Conservation (phyloP, 2,329 filamentous ascomycete species). For the Pyrenophora tritici-repentis region DNA sequence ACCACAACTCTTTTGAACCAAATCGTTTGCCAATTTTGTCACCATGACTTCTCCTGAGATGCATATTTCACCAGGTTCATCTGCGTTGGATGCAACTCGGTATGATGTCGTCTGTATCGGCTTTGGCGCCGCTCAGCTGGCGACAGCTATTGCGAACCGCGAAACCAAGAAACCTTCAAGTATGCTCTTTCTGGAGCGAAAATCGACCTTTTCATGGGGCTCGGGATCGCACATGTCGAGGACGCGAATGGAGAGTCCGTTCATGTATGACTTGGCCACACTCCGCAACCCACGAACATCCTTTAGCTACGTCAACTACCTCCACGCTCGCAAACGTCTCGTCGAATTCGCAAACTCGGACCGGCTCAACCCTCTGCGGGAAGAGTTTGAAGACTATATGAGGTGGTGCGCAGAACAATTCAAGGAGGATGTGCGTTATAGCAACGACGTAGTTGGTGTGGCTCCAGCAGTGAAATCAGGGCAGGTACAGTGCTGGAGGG, state of each 20-base stretch:
- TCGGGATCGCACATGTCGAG: constrained; percentile 32
- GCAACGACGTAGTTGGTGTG: constrained; percentile 39
- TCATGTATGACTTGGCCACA: constrained; percentile 45
- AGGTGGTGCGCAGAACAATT: constrained; percentile 44
- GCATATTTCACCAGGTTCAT: constrained; percentile 18
- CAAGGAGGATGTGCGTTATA: constrained; percentile 38
- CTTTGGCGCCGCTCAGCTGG: constrained; percentile 43
- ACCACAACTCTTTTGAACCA: neutral
- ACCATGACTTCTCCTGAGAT: constrained; percentile 31
- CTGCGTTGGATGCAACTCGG: constrained; percentile 18
- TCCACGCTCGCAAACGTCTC: constrained; percentile 37
- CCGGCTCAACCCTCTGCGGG: constrained; percentile 43
- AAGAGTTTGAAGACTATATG: constrained; percentile 49
- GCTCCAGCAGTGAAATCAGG: constrained; percentile 29
- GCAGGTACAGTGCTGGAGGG: constrained; percentile 33
- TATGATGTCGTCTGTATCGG: constrained; percentile 46
- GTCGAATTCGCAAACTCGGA: constrained; percentile 46
- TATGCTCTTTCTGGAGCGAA: constrained; percentile 41
- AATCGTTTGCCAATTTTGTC: neutral
- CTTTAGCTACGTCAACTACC: constrained; percentile 45
- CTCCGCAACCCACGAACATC: constrained; percentile 42
- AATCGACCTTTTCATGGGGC: constrained; percentile 43
- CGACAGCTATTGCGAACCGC: constrained; percentile 44
- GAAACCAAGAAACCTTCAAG: constrained; percentile 34
- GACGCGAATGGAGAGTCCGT: constrained; percentile 43